Conservation (phyloP, 2,329 filamentous ascomycete genomes). For the Lasiodiplodia sp. region DNA sequence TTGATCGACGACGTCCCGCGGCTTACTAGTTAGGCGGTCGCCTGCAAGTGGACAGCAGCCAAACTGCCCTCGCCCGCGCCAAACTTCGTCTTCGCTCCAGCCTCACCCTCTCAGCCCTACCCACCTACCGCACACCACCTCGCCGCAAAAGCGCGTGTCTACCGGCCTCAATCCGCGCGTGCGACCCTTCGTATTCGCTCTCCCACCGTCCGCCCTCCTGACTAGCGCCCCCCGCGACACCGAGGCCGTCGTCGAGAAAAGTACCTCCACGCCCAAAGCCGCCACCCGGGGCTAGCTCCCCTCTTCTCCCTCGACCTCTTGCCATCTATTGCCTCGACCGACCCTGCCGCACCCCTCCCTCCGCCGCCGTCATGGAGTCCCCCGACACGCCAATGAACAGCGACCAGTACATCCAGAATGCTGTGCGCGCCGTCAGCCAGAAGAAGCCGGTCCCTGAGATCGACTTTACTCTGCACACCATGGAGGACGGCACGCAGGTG, state of each 20-base stretch:
- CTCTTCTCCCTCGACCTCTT: conserved; percentile 17
- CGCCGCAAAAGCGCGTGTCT: conserved; percentile 8
- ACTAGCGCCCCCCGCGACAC: conserved; percentile 1
- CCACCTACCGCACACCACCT: background rate
- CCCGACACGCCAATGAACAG: conserved; percentile 44
- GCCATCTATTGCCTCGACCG: conserved; percentile 7
- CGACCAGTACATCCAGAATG: conserved; percentile 74
- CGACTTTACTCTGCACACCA: conserved; percentile 96
- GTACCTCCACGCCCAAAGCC: conserved; percentile 14
- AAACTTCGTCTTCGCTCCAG: conserved; percentile 4
- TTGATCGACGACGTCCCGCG: conserved; percentile 30
- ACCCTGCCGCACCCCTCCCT: background rate
- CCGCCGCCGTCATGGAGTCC: conserved; percentile 42
- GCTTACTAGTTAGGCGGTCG: conserved; percentile 25
- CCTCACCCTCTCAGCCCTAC: conserved; percentile 18
- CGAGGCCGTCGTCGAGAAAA: conserved; percentile 5
- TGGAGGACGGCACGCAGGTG: conserved; percentile 96
- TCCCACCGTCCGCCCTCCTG: background rate
- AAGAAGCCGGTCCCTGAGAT: conserved; percentile 98
- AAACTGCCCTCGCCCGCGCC: background rate
- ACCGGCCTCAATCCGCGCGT: conserved; percentile 4
- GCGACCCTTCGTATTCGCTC: conserved; percentile 21
- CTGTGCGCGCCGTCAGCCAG: conserved; percentile 87
- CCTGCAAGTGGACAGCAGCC: conserved; percentile 12
- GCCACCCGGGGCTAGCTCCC: conserved; percentile 22